Conservation (phyloP, 768 basidiomycete genomes). For the Mycena chlorophos region DNA sequence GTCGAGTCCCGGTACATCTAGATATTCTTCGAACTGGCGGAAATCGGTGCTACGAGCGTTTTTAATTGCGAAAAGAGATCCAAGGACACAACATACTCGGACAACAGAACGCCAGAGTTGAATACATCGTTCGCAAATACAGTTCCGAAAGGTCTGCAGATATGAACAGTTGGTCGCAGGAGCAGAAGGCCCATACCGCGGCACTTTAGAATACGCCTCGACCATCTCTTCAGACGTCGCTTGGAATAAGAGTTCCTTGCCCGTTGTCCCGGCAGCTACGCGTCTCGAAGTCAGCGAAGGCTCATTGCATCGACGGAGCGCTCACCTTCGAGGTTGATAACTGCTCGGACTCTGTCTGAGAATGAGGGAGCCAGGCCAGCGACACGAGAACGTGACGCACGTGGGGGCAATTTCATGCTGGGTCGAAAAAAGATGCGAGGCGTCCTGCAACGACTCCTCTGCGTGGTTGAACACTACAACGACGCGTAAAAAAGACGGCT, state of each 20-base stretch:
- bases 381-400: conserved; percentile 42
- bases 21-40: conserved; percentile 86
- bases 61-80: not conserved
- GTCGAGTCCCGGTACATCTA: conserved; percentile 89
- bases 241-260: conserved; percentile 91
- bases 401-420: conserved; percentile 75
- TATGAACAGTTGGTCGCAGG: not conserved
- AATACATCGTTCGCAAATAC: conserved; percentile 92
- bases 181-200: conserved; percentile 47
- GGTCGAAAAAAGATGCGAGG: conserved; percentile 89
- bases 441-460: conserved; percentile 94
- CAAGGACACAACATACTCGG: conserved; percentile 60
- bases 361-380: not conserved
- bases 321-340: conserved; percentile 87
- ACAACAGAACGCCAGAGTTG: conserved; percentile 84
- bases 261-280: conserved; percentile 80
- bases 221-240: conserved; percentile 96
- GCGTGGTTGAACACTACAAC: conserved; percentile 91
- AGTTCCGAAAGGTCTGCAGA: conserved; percentile 80
- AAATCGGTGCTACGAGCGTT: conserved; percentile 77
- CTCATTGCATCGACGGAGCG: not conserved
- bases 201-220: conserved; percentile 81
- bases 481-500: not conserved
- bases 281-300: not conserved
- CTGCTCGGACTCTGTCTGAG: conserved; percentile 67